Base-by-base conservation (phyloP, 495 filamentous ascomycete genomes). In the Darksidea phi region DNA sequence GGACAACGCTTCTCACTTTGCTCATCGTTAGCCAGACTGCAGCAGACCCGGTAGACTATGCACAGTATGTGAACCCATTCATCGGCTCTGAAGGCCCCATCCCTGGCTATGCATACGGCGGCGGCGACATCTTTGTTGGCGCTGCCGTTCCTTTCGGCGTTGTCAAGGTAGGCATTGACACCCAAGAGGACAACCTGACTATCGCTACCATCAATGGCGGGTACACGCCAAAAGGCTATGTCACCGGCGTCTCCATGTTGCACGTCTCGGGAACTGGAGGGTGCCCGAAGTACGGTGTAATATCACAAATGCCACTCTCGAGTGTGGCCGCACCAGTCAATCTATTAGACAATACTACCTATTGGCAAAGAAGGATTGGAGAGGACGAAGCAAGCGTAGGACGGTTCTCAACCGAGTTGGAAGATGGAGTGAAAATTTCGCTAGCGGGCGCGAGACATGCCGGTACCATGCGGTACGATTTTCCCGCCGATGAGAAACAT, bases 251-350 rank as follows among this genome's bases (percentile, higher is more conserved):
- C 23, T 55, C 54, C n/a, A 59, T 65, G 57, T 34, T 71, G 58
- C 71, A 73, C 45, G 71, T 67, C 43, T 62, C 50, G 15, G 70
- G 71, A 21, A 73, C 70, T 3, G 71, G 70, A 15, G 70, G 71
- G 0, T 54, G 43, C 5, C 68, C 70, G 7, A 74, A 71, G 48
- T 72, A 74, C 42, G 71, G 70, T 18, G 45, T 73, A 6, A 53
- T 71, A 17, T 43, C 68, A 0, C 71, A 74, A 46, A 71, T 72
- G 68, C 71, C 71, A 2, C 38, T 74, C 6, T 57, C 66, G 7
- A 61, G 11, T 41, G 55, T 58, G 10, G 52, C 59, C 1, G 53
- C 58, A 0, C 60, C 56, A 5, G 68, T 72, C 1, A 67, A 71
- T 48, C 17, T 71, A 6, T 51, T 72, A 18, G 69, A 73, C 50